Evolutionary conservation across 2,329 filamentous ascomycete genomes (phyloP).

Genomic region (Teratosphaeria nubilosa): DNA sequence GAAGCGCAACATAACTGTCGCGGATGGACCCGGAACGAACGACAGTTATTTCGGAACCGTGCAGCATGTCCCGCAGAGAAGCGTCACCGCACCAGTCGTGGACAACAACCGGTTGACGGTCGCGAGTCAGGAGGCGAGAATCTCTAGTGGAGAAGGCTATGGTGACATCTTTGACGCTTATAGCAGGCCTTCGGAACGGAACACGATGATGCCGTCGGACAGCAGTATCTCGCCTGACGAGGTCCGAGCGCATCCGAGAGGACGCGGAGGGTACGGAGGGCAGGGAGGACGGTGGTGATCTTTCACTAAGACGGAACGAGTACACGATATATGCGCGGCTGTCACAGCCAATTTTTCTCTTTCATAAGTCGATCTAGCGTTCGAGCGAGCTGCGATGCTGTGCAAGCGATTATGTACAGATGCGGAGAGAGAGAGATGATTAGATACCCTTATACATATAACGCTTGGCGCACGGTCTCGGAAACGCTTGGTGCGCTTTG

Average conservation of each 20-base stretch:
- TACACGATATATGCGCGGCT: neutral
- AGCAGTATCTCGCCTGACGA: neutral
- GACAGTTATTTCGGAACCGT: slow-evolving; percentile 11
- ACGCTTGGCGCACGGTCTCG: neutral
- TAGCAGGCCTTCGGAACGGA: slow-evolving; percentile 1
- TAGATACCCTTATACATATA: neutral
- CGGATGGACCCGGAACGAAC: slow-evolving; percentile 4
- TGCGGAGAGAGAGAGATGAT: neutral
- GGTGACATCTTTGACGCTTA: slow-evolving; percentile 17
- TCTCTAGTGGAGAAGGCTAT: slow-evolving; percentile 3
- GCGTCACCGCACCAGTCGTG: slow-evolving; percentile 12
- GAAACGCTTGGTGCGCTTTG: no score
- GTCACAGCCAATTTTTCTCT: neutral
- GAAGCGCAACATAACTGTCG: slow-evolving; percentile 12
- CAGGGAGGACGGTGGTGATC: neutral
- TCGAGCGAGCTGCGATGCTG: neutral
- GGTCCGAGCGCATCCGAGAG: neutral
- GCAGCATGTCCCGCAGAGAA: slow-evolving; percentile 10
- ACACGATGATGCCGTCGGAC: slow-evolving; percentile 1
- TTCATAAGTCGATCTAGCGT: neutral
- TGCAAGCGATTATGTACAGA: neutral
- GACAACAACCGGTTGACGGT: slow-evolving; percentile 5
- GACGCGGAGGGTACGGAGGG: neutral
- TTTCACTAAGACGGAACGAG: neutral
- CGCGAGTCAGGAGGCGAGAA: neutral